Conservation (phyloP, 768 basidiomycete genomes). For the Russula ochroleuca region DNA sequence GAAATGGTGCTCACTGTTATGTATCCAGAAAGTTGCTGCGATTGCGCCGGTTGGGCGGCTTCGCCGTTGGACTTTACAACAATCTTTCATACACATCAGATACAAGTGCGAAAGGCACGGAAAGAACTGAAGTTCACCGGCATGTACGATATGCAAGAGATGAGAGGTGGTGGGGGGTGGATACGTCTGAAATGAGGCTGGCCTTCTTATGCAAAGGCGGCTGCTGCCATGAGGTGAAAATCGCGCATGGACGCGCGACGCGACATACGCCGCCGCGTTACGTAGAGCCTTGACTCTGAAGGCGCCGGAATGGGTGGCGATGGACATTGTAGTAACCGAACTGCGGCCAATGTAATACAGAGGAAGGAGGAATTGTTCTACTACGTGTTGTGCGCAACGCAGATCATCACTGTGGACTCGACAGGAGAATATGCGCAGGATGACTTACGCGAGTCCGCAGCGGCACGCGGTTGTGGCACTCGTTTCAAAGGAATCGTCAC, state of each 20-base stretch:
- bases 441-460: not conserved
- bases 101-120: not conserved
- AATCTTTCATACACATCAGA: conserved; percentile 2
- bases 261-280: conserved; percentile 2
- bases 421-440: not conserved
- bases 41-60: not conserved
- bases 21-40: too few relatives aligned
- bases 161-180: not conserved
- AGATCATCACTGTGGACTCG: not conserved
- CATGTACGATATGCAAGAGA: not conserved
- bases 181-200: not conserved
- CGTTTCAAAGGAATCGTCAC: not conserved
- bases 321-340: not conserved
- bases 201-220: conserved; percentile 10
- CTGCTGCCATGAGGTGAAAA: not conserved
- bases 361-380: too few relatives aligned
- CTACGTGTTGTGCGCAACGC: not conserved
- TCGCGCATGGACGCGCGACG: not conserved
- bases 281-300: conserved; percentile 2
- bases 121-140: not conserved
- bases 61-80: not conserved
- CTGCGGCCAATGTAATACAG: conserved; percentile 2
- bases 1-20: not conserved
- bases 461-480: not conserved
- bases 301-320: not conserved